These are phyloP conservation scores for Myxozyma melibiosi DNA, from an alignment of 805 yeast species.

Conservation along the genomic window DNA sequence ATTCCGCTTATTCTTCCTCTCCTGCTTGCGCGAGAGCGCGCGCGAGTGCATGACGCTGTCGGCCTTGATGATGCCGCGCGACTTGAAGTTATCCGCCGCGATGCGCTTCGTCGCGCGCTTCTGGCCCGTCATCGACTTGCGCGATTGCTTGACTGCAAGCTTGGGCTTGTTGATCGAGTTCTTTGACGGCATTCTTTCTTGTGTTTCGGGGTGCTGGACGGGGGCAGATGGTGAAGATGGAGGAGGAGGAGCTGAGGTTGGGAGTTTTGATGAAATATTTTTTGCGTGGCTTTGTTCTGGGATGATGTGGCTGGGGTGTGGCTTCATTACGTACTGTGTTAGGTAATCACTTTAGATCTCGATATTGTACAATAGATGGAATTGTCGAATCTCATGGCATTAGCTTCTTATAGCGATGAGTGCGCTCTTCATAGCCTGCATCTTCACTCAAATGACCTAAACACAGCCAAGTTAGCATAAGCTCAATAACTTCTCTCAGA, in stretches of 20 bases:
- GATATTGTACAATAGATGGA: too few species aligned
- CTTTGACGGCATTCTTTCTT: slow-evolving; percentile 67
- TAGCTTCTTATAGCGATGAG: slow-evolving; percentile 25
- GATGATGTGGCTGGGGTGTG: too few species aligned
- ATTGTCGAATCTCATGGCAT: too few species aligned
- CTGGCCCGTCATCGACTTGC: slow-evolving; percentile 37
- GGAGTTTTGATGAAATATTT: slow-evolving; percentile 5
- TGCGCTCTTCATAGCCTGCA: slow-evolving; percentile 31
- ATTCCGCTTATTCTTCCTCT: slow-evolving; percentile 78
- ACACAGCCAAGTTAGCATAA: neutral
- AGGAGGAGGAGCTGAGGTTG: neutral
- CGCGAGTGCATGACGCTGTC: slow-evolving; percentile 17
- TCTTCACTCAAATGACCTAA: slow-evolving; percentile 29
- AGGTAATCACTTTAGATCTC: too few species aligned
- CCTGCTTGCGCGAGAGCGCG: slow-evolving; percentile 72
- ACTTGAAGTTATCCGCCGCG: neutral
- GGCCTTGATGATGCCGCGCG: neutral
- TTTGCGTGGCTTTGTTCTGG: neutral
- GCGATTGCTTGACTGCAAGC: slow-evolving; percentile 58
- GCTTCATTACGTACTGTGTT: too few species aligned
- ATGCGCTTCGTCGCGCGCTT: slow-evolving; percentile 5
- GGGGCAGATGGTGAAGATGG: too few species aligned
- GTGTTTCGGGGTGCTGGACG: too few species aligned
- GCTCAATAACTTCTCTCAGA: neutral
- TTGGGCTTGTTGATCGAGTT: slow-evolving; percentile 79